Percentiles rank a stretch among this genome's conserved stretches.
phyloP scores from a whole-genome alignment of 176 grass and related monocot genomes.

The Musa beccarii region DNA sequence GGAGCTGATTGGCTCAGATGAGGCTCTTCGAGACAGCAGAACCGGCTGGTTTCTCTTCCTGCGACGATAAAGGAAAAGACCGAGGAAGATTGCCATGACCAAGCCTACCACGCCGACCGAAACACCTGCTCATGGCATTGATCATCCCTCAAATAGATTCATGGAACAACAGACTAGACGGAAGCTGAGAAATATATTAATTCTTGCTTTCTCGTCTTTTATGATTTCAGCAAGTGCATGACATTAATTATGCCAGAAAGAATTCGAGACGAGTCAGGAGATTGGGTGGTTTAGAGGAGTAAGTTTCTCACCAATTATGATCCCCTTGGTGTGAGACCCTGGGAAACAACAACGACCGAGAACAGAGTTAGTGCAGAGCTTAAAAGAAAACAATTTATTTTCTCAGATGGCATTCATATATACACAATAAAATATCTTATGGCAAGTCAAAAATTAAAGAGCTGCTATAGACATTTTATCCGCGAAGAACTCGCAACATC shows the following conservation, averaged over 20 bases:
- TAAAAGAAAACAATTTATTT: no score
- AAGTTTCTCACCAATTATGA: background rate
- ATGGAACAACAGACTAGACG: no score
- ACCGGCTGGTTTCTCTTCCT: constrained; percentile 14
- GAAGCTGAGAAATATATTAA: no score
- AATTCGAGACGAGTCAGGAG: background rate
- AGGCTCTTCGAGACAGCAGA: constrained; percentile 8
- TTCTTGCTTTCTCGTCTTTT: no score
- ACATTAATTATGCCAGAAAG: no score
- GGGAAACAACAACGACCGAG: background rate
- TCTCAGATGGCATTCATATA: no score
- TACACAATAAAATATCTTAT: no score
- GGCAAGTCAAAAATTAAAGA: no score
- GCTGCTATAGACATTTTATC: no score
- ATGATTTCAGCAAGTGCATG: no score
- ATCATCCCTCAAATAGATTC: background rate
- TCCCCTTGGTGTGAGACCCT: background rate
- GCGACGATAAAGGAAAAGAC: background rate
- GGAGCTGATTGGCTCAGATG: constrained; percentile 6
- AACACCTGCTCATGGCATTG: constrained; percentile 9
- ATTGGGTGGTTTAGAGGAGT: background rate
- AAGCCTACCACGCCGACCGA: constrained; percentile 5
- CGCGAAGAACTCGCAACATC: no score
- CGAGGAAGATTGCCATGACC: background rate
- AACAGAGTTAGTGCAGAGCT: background rate